phyloP scores from a whole-genome alignment of 495 filamentous ascomycete genomes.

The Pyrenula massariospora region DNA sequence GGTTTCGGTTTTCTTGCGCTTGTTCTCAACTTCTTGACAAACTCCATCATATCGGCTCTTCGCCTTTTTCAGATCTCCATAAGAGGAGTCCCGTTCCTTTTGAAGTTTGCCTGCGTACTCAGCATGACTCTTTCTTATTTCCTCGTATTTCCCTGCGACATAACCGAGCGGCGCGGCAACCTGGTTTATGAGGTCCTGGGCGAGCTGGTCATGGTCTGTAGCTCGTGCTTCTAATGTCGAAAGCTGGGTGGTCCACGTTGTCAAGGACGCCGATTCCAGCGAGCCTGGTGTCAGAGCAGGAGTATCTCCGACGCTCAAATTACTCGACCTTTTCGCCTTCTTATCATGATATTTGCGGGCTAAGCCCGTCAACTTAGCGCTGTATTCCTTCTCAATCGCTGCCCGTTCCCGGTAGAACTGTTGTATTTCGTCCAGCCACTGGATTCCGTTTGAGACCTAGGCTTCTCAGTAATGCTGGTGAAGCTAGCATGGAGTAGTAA shows the following conservation, averaged over 20 bases:
- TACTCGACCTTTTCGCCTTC: slow-evolving; percentile 81
- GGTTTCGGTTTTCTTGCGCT: slow-evolving; percentile 86
- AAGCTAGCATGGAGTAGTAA: slow-evolving; percentile 10
- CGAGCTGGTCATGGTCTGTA: slow-evolving; percentile 77
- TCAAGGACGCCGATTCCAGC: slow-evolving; percentile 89
- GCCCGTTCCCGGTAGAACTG: slow-evolving; percentile 93
- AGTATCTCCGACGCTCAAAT: slow-evolving; percentile 85
- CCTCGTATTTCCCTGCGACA: slow-evolving; percentile 66
- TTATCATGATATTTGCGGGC: slow-evolving; percentile 96
- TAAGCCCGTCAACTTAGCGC: slow-evolving; percentile 68
- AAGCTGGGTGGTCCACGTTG: slow-evolving; percentile 92
- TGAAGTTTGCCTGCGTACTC: slow-evolving; percentile 83
- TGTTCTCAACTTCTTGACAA: slow-evolving; percentile 90
- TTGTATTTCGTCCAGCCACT: slow-evolving; percentile 94
- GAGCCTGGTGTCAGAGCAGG: slow-evolving; percentile 90
- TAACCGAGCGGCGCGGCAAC: slow-evolving; percentile 77
- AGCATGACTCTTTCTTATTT: slow-evolving; percentile 80
- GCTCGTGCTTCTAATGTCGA: slow-evolving; percentile 79
- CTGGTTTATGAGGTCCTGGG: slow-evolving; percentile 57
- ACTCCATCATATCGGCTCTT: slow-evolving; percentile 87
- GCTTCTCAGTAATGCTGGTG: slow-evolving; percentile 7
- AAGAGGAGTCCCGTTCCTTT: slow-evolving; percentile 73
- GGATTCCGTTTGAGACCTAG: slow-evolving; percentile 69
- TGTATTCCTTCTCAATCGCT: slow-evolving; percentile 92
- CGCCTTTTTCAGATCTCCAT: slow-evolving; percentile 75